Conservation (phyloP, 2,329 filamentous ascomycete genomes). For the Pyricularia grisea region DNA sequence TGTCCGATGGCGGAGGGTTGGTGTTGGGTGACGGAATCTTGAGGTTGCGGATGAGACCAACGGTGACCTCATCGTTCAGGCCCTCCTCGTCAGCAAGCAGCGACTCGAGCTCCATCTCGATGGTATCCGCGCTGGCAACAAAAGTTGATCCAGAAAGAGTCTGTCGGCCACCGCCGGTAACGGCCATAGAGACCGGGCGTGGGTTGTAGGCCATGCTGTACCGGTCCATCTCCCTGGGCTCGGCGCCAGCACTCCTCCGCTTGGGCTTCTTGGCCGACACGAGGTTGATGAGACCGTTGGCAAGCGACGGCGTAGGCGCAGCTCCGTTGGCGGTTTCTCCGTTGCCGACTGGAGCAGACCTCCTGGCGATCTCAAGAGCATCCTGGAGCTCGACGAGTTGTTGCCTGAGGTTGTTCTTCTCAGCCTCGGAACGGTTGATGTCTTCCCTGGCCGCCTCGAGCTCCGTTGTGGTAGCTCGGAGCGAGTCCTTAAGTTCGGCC, state of each 20-base stretch:
- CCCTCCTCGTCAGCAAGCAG: slow-evolving; percentile 92
- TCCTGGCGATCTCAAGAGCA: slow-evolving; percentile 80
- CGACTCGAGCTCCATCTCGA: slow-evolving; percentile 90
- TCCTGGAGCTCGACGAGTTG: slow-evolving; percentile 87
- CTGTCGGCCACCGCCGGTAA: slow-evolving; percentile 53
- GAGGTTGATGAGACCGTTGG: slow-evolving; percentile 84
- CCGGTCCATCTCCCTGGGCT: slow-evolving; percentile 76
- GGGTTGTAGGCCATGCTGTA: slow-evolving; percentile 92
- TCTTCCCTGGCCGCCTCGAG: slow-evolving; percentile 69
- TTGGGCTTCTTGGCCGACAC: slow-evolving; percentile 97
- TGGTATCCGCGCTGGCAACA: slow-evolving; percentile 73
- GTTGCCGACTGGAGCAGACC: slow-evolving; percentile 61
- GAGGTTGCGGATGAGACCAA: slow-evolving; percentile 91
- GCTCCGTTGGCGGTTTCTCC: slow-evolving; percentile 61
- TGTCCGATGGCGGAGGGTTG: slow-evolving; percentile 86
- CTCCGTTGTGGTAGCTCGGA: slow-evolving; percentile 71
- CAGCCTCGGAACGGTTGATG: slow-evolving; percentile 68
- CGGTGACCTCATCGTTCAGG: slow-evolving; percentile 91
- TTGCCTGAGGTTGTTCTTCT: slow-evolving; percentile 77
- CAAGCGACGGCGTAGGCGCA: slow-evolving; percentile 37
- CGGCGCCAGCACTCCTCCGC: slow-evolving; percentile 80
- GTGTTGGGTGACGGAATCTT: slow-evolving; percentile 88
- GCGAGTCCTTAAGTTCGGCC: slow-evolving; percentile 70
- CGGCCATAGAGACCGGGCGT: slow-evolving; percentile 90
- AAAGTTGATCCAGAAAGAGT: slow-evolving; percentile 64